These are phyloP conservation scores for Paraconiothyrium brasiliense DNA, from an alignment of 2,329 filamentous ascomycete species.

Conservation along the genomic window DNA sequence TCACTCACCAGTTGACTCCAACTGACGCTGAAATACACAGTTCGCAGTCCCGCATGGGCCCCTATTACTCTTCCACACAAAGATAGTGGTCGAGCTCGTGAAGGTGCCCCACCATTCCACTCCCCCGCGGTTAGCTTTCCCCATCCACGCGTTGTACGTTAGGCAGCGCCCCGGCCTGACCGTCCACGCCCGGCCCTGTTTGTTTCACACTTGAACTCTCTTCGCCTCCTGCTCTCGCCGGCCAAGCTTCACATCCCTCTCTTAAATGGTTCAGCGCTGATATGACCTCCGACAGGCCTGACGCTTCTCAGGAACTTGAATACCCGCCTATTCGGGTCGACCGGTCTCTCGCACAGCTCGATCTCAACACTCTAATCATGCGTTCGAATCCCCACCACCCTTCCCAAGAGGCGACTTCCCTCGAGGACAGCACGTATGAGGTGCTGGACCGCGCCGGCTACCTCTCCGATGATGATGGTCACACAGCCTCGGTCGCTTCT, in stretches of 20 bases:
- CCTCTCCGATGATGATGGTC: conserved; percentile 49
- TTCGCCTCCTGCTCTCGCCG: conserved; percentile 8
- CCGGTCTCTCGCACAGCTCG: conserved; percentile 41
- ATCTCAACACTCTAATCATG: conserved; percentile 49
- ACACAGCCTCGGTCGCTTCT: conserved; percentile 49
- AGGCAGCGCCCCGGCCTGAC: conserved; percentile 30
- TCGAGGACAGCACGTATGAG: conserved; percentile 50
- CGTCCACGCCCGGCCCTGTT: conserved; percentile 10
- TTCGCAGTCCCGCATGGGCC: background rate
- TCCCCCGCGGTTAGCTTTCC: conserved; percentile 29
- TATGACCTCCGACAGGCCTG: conserved; percentile 41
- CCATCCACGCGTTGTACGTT: conserved; percentile 23
- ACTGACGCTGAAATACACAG: background rate
- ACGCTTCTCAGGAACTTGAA: conserved; percentile 39
- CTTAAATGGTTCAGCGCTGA: conserved; percentile 33
- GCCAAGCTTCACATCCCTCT: conserved; percentile 12
- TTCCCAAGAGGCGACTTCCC: conserved; percentile 40
- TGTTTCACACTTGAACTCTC: conserved; percentile 14
- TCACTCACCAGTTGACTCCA: background rate
- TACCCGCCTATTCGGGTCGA: conserved; percentile 45
- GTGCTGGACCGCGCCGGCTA: conserved; percentile 38
- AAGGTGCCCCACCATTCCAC: conserved; percentile 24
- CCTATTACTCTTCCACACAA: conserved; percentile 3
- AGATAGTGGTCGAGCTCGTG: conserved; percentile 19
- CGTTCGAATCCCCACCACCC: conserved; percentile 37